Percentiles rank a stretch among this genome's conserved stretches.
These are phyloP conservation scores for Artemisia tridentata DNA, from an alignment of 129 eudicot species.

Conservation along the genomic window DNA sequence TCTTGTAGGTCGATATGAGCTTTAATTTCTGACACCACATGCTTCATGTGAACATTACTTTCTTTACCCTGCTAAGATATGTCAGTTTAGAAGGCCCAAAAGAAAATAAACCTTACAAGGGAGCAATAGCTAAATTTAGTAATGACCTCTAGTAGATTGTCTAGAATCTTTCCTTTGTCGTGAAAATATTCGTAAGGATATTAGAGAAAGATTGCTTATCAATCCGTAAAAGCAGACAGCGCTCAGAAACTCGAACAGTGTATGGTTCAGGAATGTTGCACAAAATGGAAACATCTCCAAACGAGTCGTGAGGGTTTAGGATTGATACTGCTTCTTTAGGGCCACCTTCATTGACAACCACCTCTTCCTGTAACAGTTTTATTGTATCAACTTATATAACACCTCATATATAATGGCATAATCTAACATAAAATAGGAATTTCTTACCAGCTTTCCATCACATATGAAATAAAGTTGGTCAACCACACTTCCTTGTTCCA, in stretches of 20 bases:
- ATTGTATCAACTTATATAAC: not conserved
- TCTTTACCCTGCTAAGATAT: slow-evolving; percentile 59
- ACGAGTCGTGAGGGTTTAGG: slow-evolving; percentile 35
- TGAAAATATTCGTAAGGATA: slow-evolving; percentile 64
- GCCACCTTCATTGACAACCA: not conserved
- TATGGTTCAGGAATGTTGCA: slow-evolving; percentile 71
- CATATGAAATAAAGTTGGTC: slow-evolving; percentile 75
- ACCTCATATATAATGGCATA: not conserved
- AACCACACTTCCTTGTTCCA: slow-evolving; percentile 69
- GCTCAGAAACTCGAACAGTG: slow-evolving; percentile 60
- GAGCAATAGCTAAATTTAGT: not conserved
- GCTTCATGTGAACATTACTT: slow-evolving; percentile 54
- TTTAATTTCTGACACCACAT: slow-evolving; percentile 73
- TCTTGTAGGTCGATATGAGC: slow-evolving; percentile 77
- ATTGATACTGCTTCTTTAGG: not conserved
- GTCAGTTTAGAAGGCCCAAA: not conserved
- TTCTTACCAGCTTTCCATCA: slow-evolving; percentile 57
- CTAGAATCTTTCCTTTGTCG: slow-evolving; percentile 50
- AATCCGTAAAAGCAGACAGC: slow-evolving; percentile 60
- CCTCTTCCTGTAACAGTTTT: not conserved
- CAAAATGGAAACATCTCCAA: slow-evolving; percentile 68
- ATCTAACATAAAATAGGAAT: not conserved
- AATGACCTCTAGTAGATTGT: slow-evolving; percentile 76
- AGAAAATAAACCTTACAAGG: not conserved
- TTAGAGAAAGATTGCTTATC: slow-evolving; percentile 68